Percentiles rank a stretch among this genome's conserved stretches.
Conservation (phyloP, 768 basidiomycete species). For the Boletus pseudo-olivaceus region DNA sequence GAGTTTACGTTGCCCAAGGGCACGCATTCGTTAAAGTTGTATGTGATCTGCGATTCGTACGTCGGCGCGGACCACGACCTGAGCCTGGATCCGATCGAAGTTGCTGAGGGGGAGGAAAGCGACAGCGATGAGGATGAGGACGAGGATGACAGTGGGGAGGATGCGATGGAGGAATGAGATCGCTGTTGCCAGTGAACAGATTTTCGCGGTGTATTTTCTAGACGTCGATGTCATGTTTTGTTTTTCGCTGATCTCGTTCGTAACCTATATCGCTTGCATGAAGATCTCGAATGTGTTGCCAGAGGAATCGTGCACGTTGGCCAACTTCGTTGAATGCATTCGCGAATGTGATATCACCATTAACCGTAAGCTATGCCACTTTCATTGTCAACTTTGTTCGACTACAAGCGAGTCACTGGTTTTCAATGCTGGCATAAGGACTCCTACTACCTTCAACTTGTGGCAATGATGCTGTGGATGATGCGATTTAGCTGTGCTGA, state of each 20-base stretch:
- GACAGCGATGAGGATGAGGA: slow-evolving; percentile 70
- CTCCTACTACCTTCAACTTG: too few species aligned
- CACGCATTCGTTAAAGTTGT: slow-evolving; percentile 75
- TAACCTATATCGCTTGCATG: too few species aligned
- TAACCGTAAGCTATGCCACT: too few species aligned
- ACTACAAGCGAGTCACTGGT: too few species aligned
- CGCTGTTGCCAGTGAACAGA: not conserved
- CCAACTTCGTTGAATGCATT: too few species aligned
- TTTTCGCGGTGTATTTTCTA: not conserved
- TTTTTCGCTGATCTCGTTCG: not conserved
- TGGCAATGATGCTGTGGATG: not conserved
- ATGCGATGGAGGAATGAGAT: slow-evolving; percentile 49
- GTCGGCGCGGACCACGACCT: slow-evolving; percentile 92
- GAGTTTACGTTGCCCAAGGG: slow-evolving; percentile 90
- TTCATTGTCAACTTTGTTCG: too few species aligned
- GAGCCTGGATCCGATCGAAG: slow-evolving; percentile 74
- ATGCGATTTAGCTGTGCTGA: too few species aligned
- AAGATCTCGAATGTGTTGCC: too few species aligned
- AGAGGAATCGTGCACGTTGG: too few species aligned
- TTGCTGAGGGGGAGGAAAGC: slow-evolving; percentile 87
- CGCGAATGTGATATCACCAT: too few species aligned
- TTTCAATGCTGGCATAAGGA: too few species aligned
- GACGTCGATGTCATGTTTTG: not conserved
- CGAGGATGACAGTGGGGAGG: slow-evolving; percentile 59
- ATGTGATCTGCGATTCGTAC: slow-evolving; percentile 91